phyloP scores from a whole-genome alignment of 169 alveolate species.

The Plasmodium yoelii region DNA sequence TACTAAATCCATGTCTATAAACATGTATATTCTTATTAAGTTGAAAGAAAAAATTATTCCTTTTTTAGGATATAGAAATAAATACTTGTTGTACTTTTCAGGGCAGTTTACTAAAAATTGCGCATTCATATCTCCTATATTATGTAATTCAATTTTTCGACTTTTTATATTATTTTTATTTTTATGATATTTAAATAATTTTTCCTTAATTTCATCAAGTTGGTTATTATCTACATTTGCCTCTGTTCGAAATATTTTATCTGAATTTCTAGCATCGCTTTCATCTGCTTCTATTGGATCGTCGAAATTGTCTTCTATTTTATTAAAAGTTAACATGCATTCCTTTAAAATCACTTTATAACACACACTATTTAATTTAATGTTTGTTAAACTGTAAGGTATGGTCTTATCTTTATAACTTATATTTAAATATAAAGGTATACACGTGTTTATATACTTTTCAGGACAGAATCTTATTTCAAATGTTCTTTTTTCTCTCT shows the following conservation, averaged over 20 bases:
- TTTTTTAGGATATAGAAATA: conserved; percentile 67
- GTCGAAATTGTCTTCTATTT: conserved; percentile 1
- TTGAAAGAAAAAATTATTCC: conserved; percentile 72
- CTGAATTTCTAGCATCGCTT: background rate
- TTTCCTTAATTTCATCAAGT: conserved; percentile 44
- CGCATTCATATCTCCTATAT: conserved; percentile 72
- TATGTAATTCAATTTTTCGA: conserved; percentile 49
- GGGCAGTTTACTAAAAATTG: conserved; percentile 58
- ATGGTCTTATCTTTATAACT: conserved; percentile 16
- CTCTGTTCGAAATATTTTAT: background rate
- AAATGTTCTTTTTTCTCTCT: conserved; percentile 65
- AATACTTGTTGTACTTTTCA: conserved; percentile 28
- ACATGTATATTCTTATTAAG: conserved; percentile 37
- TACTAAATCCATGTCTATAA: conserved; percentile 40
- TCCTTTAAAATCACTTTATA: conserved; percentile 65
- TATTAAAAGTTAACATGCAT: conserved; percentile 33
- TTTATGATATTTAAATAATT: conserved; percentile 21
- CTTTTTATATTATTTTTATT: conserved; percentile 34
- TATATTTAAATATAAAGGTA: conserved; percentile 63
- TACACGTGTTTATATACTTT: conserved; percentile 39
- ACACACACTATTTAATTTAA: conserved; percentile 55
- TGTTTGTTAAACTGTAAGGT: conserved; percentile 40
- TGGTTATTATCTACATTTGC: background rate
- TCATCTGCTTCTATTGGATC: background rate
- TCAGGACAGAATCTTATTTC: conserved; percentile 63